Evolutionary conservation across 176 grass and related monocot species (phyloP).

Genomic region (Hsuehochloa calcarea): DNA sequence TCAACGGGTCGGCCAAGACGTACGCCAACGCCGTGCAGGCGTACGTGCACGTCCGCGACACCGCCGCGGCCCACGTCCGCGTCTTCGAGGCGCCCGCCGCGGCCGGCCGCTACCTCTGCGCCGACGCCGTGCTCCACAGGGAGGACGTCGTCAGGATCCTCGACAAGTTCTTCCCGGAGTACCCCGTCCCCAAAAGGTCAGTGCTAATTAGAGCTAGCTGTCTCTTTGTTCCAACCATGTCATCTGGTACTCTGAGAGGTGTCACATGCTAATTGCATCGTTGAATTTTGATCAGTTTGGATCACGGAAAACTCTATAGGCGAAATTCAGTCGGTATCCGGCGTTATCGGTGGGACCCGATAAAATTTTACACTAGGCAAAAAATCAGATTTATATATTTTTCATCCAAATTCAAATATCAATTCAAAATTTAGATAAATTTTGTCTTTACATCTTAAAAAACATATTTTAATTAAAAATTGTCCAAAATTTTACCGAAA

Average conservation of each 20-base stretch:
- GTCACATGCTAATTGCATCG: background rate
- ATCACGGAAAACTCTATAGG: too few species aligned
- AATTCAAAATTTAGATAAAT: too few species aligned
- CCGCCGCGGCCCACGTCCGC: slow-evolving; percentile 58
- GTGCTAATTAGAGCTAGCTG: background rate
- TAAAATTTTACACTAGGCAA: too few species aligned
- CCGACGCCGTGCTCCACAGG: slow-evolving; percentile 63
- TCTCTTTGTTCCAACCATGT: background rate
- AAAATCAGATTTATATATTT: too few species aligned
- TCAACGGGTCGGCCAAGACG: slow-evolving; percentile 51
- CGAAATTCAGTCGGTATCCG: too few species aligned
- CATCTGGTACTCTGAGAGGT: background rate
- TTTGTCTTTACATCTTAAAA: too few species aligned
- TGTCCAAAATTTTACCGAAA: too few species aligned
- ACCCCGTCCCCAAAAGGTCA: slow-evolving; percentile 65
- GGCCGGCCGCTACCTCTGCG: slow-evolving; percentile 60
- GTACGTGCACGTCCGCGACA: slow-evolving; percentile 83
- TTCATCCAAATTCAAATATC: too few species aligned
- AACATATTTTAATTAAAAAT: too few species aligned
- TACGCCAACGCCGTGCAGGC: slow-evolving; percentile 84
- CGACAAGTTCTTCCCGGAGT: slow-evolving; percentile 58
- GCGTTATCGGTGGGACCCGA: too few species aligned
- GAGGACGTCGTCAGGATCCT: slow-evolving; percentile 68
- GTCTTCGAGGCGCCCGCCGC: slow-evolving; percentile 63
- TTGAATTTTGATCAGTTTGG: background rate